Base-by-base conservation (phyloP, 2,329 filamentous ascomycete genomes). In the Monilinia fructicola region DNA sequence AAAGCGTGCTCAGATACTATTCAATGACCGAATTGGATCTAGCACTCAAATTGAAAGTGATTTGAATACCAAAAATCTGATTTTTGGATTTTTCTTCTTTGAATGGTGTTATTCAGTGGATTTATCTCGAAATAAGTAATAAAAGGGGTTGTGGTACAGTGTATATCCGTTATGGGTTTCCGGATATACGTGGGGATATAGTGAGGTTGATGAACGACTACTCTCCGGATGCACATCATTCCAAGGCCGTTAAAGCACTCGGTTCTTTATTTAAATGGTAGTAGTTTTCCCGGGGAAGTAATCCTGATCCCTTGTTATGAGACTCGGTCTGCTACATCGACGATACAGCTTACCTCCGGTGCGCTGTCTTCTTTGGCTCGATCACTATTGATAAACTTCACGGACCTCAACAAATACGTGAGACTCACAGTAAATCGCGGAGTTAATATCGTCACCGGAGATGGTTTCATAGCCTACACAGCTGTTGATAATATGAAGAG, bases 141-240 rank as follows among this genome's bases (percentile, higher is more conserved):
- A 18, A 18, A 16, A 26, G 12, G 10, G 16, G 26, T 6, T 18
- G 14, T 26, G 11, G n/a, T 40, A 50, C 31, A 21, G 11, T n/a
- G 31, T 21, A 61, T 61, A 50, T 61, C 35, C 44, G 14, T 50
- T 14, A 11, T 10, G n/a, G 42, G 9, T 38, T 40, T 50, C 31
- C 58, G 58, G 58, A 61, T 61, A 40, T 61, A 61, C 44, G 14
- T 38, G 14, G 14, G 58, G 58, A 61, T 61, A 61, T 61, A 60
- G 44, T 14, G 28, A 60, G 10, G 2, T 2, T 18, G 26, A 44
- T 46, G 23, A 38, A 60, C 3, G 18, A 12, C n/a, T 18, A 12
- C n/a, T 18, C 11, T 48, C 26, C 21, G 42, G 44, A 18, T 4
- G 2, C n/a, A 2, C 14, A 38, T 12, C n/a, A 35, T 38, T 11